These are phyloP conservation scores for Hydnum rufescens DNA, from an alignment of 768 basidiomycete species.

Conservation along the genomic window DNA sequence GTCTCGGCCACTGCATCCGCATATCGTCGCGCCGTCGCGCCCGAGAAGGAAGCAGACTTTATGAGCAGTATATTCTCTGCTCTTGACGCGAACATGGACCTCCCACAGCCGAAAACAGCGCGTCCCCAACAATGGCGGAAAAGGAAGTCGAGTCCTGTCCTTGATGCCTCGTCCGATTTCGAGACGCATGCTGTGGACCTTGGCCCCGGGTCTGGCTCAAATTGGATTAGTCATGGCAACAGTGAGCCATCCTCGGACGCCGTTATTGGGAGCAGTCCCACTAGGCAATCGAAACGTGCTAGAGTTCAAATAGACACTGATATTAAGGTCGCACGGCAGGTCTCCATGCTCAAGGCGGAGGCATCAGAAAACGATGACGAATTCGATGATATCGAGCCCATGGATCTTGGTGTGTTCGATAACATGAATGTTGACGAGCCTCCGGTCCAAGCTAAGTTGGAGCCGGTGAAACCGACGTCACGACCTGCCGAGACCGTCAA, in stretches of 20 bases:
- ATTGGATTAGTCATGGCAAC: not conserved
- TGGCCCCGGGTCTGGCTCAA: not conserved
- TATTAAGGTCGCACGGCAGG: not conserved
- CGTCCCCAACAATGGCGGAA: conserved; percentile 1
- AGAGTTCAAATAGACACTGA: not conserved
- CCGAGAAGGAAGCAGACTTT: conserved; percentile 72
- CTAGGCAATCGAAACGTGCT: not conserved
- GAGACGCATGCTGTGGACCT: not conserved
- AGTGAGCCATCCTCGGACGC: not conserved
- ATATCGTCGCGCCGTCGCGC: conserved; percentile 59
- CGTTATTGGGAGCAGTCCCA: not conserved
- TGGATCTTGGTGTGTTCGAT: conserved; percentile 13
- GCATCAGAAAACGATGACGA: conserved; percentile 6
- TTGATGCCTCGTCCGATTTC: conserved; percentile 21
- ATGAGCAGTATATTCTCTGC: conserved; percentile 63
- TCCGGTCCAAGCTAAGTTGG: conserved; percentile 9
- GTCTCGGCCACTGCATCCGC: conserved; percentile 45
- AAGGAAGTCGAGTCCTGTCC: conserved; percentile 5
- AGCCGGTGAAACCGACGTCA: conserved; percentile 7
- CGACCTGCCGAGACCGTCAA: conserved; percentile 12
- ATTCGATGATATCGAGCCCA: conserved; percentile 13
- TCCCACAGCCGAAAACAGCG: conserved; percentile 13
- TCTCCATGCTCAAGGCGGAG: not conserved
- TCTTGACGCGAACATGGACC: conserved; percentile 35
- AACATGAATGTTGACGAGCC: conserved; percentile 13